Base-by-base conservation (phyloP, 2,329 filamentous ascomycete species). In the Basipetospora chlamydospora region DNA sequence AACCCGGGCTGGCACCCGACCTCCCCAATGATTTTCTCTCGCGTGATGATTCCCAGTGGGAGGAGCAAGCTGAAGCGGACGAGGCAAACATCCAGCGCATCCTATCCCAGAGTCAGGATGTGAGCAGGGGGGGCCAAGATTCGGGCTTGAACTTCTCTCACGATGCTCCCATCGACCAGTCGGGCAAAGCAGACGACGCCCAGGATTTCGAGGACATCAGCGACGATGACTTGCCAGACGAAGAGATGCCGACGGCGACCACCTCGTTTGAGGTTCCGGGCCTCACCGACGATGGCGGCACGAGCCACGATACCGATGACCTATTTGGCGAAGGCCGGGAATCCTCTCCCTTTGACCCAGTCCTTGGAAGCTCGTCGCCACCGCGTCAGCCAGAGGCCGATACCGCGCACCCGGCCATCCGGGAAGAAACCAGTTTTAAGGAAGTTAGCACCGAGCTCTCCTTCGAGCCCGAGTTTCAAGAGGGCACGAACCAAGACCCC, bases 181-280 rank as follows among this genome's bases (percentile, higher is more conserved):
- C 66, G 6, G 80, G 85, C 54, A 98, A 98, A 57, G 88, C 86
- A 38, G 86, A 86, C 41, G 83, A 96, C 58, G 90, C 90, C 28
- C 62, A 90, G 43, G 90, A 98, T 52, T 98, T 68, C 48, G 85
- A 83, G 52, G 84, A 94, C 50, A 87, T 96, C 43, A 80, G 80
- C 45, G 88, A 96, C 53, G 86, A 92, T 51, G 87, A 95, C 43
- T 67, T 94, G 6, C 80, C 85, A 9, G 84, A 90, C 6, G 84
- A 90, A 43, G 77, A 83, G 41, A 70, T 77, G 38, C 57, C 56
- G 20, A 56, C 55, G 9, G 55, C 52, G n/a, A 34, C 31, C 56
- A 52, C 35, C 12, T 65, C 61, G 11, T 52, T 59, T 32, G 65
- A 73, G 38, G 51, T 66, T n/a, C 68, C 69, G 1, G 65, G 61